Evolutionary conservation across 2,329 filamentous ascomycete genomes (phyloP).

Genomic region (Pseudodiploospora longispora): DNA sequence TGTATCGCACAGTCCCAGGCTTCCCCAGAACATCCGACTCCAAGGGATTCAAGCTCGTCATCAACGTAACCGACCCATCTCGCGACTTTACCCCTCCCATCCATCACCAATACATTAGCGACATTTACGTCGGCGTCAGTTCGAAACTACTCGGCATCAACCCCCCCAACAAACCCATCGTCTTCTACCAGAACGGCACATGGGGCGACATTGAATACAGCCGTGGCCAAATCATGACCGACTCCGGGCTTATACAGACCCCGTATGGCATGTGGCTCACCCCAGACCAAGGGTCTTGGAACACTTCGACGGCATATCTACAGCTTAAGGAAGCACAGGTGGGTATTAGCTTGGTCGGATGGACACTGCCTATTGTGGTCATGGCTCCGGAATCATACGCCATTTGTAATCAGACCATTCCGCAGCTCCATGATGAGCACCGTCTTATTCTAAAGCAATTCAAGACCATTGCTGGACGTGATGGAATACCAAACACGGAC

Average conservation of each 20-base stretch:
- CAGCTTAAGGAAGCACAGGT: slow-evolving; percentile 4
- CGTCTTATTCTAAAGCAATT: slow-evolving; percentile 24
- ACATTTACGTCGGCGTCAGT: slow-evolving; percentile 33
- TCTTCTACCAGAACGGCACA: too few species aligned
- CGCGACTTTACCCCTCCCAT: slow-evolving; percentile 33
- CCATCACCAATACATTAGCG: slow-evolving; percentile 30
- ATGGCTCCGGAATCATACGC: slow-evolving; percentile 11
- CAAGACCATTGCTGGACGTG: neutral
- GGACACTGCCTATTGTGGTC: too few species aligned
- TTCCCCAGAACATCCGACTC: neutral
- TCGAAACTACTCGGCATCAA: slow-evolving; percentile 18
- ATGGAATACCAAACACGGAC: too few species aligned
- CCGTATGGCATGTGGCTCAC: slow-evolving; percentile 6
- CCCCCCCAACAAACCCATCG: slow-evolving; percentile 21
- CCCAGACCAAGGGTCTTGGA: slow-evolving; percentile 4
- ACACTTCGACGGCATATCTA: slow-evolving; percentile 13
- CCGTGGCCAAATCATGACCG: slow-evolving; percentile 35
- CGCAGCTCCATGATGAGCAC: slow-evolving; percentile 21
- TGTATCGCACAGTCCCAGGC: too few species aligned
- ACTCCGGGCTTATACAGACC: slow-evolving; percentile 16
- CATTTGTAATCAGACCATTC: slow-evolving; percentile 17
- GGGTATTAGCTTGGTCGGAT: too few species aligned
- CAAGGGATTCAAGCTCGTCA: slow-evolving; percentile 32
- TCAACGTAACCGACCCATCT: slow-evolving; percentile 34
- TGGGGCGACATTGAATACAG: slow-evolving; percentile 16